Percentiles rank a stretch among this genome's conserved stretches.
Conservation (phyloP, 1,284 basidiomycete genomes). For the Leucoagaricus sp. region DNA sequence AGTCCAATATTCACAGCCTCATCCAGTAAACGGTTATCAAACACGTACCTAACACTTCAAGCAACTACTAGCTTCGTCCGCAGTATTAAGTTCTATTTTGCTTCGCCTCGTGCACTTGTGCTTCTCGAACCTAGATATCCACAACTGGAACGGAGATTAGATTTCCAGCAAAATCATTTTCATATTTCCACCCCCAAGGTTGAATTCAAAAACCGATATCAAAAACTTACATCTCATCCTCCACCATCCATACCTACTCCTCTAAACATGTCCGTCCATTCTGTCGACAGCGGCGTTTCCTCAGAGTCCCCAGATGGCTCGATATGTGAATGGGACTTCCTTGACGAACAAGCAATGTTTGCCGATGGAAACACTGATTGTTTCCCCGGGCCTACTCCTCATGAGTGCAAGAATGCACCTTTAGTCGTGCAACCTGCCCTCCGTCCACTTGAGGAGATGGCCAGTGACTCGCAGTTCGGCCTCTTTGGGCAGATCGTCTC, state of each 20-base stretch:
- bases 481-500: slow-evolving; percentile 50
- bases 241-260: not conserved
- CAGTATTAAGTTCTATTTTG: no score
- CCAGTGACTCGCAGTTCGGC: slow-evolving; percentile 50
- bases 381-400: slow-evolving; percentile 3
- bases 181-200: not conserved
- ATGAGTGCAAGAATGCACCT: slow-evolving; percentile 47
- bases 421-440: slow-evolving; percentile 52
- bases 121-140: no score
- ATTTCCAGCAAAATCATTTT: no score
- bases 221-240: not conserved
- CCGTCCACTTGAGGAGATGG: slow-evolving; percentile 24
- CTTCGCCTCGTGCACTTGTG: no score
- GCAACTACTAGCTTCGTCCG: no score
- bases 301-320: not conserved
- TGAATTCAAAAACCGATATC: no score
- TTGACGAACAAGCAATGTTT: slow-evolving; percentile 10
- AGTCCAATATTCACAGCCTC: no score
- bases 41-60: no score
- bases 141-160: not conserved
- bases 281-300: not conserved
- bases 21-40: no score
- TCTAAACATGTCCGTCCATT: not conserved
- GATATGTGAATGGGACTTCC: slow-evolving; percentile 10
- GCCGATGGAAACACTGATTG: not conserved